Conservation (phyloP, 257 asterid species). For the Plantago major region DNA sequence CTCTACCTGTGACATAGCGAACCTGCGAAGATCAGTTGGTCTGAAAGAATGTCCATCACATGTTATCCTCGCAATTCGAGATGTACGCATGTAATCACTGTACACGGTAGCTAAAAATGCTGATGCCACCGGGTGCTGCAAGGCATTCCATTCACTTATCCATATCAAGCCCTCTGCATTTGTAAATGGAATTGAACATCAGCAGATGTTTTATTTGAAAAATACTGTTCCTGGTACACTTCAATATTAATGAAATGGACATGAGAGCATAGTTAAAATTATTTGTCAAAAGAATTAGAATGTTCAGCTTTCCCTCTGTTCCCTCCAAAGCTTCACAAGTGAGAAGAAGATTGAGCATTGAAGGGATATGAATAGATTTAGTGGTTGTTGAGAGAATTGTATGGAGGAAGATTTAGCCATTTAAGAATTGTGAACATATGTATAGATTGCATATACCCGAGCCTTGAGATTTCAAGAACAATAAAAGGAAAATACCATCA, state of each 20-base stretch:
- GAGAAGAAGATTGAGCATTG: too few relatives aligned
- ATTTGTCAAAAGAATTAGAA: too few relatives aligned
- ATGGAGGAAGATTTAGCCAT: too few relatives aligned
- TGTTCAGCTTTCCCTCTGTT: too few relatives aligned
- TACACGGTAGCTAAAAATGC: slow-evolving; percentile 72
- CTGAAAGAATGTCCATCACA: slow-evolving; percentile 47
- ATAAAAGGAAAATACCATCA: too few relatives aligned
- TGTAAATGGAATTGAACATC: background rate
- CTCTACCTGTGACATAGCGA: slow-evolving; percentile 70
- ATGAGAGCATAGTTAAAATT: background rate
- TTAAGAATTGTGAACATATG: too few relatives aligned
- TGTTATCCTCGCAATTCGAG: slow-evolving; percentile 47
- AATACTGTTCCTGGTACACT: background rate
- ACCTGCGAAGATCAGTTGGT: slow-evolving; percentile 57
- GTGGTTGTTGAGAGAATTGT: too few relatives aligned
- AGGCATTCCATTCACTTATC: slow-evolving; percentile 80
- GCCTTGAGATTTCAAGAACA: too few relatives aligned
- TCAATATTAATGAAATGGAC: background rate
- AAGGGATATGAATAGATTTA: too few relatives aligned
- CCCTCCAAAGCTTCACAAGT: too few relatives aligned
- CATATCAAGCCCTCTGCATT: slow-evolving; percentile 76
- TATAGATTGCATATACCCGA: too few relatives aligned
- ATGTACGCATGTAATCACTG: slow-evolving; percentile 76
- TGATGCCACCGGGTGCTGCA: slow-evolving; percentile 85
- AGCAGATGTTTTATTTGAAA: background rate